phyloP scores from a whole-genome alignment of 1,284 basidiomycete genomes.

The Ganoderma sp. region DNA sequence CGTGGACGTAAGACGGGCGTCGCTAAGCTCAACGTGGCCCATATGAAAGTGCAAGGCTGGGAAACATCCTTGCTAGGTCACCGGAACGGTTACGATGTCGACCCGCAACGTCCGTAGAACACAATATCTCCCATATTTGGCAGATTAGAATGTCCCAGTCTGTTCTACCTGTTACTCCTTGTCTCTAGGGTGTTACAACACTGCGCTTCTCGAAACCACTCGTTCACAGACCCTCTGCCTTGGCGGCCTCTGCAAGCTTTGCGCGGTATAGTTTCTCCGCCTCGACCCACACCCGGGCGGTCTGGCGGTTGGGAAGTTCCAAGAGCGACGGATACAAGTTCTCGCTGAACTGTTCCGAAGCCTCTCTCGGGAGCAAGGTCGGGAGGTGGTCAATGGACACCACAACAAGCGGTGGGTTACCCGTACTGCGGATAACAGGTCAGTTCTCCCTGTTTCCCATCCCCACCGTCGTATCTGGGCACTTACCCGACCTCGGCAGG shows the following conservation, averaged over 20 bases:
- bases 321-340: conserved; percentile 91
- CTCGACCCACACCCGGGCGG: conserved; percentile 86
- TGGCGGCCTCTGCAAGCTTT: conserved; percentile 74
- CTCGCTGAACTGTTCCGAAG: conserved; percentile 93
- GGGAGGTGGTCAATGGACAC: conserved; percentile 99
- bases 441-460: conserved; percentile 14
- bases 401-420: conserved; percentile 75
- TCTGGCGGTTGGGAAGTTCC: conserved; percentile 72
- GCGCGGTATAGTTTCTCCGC: conserved; percentile 87
- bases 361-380: conserved; percentile 93
- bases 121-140: conserved; percentile 7
- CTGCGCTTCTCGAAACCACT: background rate
- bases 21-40: background rate
- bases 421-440: conserved; percentile 47
- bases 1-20: conserved; percentile 21
- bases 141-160: background rate
- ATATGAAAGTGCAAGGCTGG: background rate
- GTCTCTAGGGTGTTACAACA: conserved; percentile 14
- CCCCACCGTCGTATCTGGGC: conserved; percentile 5
- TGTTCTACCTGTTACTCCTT: background rate
- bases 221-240: conserved; percentile 43
- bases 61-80: conserved; percentile 2
- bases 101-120: conserved; percentile 7
- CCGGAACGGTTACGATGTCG: conserved; percentile 9
- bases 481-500: conserved; percentile 81